Percentiles rank a stretch among this genome's conserved stretches.
Evolutionary conservation across 108 stramenopile species (phyloP).

Genomic region (Pseudonitzschia multistriata): DNA sequence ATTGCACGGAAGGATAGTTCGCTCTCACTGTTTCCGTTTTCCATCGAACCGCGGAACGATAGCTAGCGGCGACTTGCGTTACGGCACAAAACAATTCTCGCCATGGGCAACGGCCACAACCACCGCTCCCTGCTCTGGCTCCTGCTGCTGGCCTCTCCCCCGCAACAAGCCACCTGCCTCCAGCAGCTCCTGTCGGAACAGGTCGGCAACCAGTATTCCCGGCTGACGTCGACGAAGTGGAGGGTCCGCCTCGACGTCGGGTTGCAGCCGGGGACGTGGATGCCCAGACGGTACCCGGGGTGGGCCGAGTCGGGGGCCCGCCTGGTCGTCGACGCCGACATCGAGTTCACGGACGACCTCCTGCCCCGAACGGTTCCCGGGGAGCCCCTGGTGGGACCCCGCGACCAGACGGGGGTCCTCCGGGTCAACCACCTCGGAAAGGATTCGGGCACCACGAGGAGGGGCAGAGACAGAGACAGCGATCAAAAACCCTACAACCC

Average conservation of each 20-base stretch:
- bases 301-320: constrained; percentile 40
- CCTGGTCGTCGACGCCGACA: constrained; percentile 13
- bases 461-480: neutral
- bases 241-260: constrained; percentile 27
- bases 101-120: neutral
- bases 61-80: too few relatives aligned
- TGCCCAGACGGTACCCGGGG: constrained; percentile 35
- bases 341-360: constrained; percentile 30
- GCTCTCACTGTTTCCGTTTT: too few relatives aligned
- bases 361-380: neutral
- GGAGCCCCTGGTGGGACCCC: constrained; percentile 13
- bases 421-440: neutral
- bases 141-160: neutral
- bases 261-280: constrained; percentile 34
- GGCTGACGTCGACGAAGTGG: constrained; percentile 19
- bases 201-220: constrained; percentile 6
- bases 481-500: constrained; percentile 6
- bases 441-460: neutral
- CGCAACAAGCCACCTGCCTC: neutral
- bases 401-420: constrained; percentile 6
- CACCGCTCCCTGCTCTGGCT: neutral
- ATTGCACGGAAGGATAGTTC: too few relatives aligned
- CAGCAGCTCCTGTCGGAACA: neutral
- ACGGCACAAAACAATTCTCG: neutral
- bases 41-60: too few relatives aligned